These are phyloP conservation scores for Capsaspora owczarzaki DNA, from an alignment of 78 protist species.

Conservation along the genomic window DNA sequence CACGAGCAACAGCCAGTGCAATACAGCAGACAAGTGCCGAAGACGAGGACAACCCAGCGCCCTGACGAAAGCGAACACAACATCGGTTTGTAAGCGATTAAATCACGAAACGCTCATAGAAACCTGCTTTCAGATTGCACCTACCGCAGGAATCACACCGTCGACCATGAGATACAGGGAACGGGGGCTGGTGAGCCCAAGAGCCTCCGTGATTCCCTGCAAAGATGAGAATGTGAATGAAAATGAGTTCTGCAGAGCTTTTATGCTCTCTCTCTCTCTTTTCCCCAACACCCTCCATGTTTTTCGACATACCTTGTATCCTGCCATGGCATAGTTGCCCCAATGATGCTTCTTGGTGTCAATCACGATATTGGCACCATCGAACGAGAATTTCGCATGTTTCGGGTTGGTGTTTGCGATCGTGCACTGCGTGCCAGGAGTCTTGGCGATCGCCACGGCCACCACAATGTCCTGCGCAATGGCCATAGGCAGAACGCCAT, in stretches of 20 bases:
- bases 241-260: too few relatives aligned
- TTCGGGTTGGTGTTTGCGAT: not conserved
- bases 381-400: too few relatives aligned
- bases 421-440: not conserved
- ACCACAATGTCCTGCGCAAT: conserved; percentile 1
- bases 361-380: too few relatives aligned
- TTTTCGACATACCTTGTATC: not conserved
- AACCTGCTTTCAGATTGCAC: not conserved
- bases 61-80: not conserved
- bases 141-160: not conserved
- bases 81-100: not conserved
- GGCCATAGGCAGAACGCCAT: conserved; percentile 27
- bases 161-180: not conserved
- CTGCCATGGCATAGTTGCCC: not conserved
- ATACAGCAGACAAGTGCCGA: conserved; percentile 14
- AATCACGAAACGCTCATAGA: not conserved
- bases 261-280: not conserved
- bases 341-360: conserved; percentile 5
- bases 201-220: not conserved
- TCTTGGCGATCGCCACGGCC: not conserved
- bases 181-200: not conserved
- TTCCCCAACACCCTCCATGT: not conserved
- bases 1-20: not conserved
- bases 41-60: conserved; percentile 16
- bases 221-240: too few relatives aligned